phyloP scores from a whole-genome alignment of 108 stramenopile species.

The Cyclotella choctawhatcheeana region DNA sequence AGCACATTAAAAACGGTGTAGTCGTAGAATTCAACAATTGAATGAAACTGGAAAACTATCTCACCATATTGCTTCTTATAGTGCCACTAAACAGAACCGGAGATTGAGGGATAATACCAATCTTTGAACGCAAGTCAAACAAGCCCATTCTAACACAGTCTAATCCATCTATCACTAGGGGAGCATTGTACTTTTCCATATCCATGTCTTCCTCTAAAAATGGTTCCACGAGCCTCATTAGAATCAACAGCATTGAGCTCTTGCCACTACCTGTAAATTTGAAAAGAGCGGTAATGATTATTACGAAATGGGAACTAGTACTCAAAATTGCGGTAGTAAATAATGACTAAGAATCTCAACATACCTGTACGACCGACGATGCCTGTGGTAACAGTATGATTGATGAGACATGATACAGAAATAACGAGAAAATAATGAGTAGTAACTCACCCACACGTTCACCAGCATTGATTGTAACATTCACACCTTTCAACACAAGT shows the following conservation, averaged over 20 bases:
- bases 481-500: slow-evolving; percentile 87
- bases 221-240: slow-evolving; percentile 92
- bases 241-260: slow-evolving; percentile 64
- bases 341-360: slow-evolving; percentile 3
- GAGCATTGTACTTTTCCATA: slow-evolving; percentile 51
- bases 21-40: background rate
- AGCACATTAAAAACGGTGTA: too few species aligned
- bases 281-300: slow-evolving; percentile 65
- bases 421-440: too few species aligned
- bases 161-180: slow-evolving; percentile 87
- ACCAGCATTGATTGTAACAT: slow-evolving; percentile 80
- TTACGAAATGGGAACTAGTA: background rate
- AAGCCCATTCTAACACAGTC: slow-evolving; percentile 88
- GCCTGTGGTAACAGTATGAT: too few species aligned
- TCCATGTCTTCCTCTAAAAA: slow-evolving; percentile 34
- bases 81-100: slow-evolving; percentile 93
- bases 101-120: slow-evolving; percentile 96
- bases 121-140: slow-evolving; percentile 71
- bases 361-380: slow-evolving; percentile 87
- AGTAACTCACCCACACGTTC: slow-evolving; percentile 74
- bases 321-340: background rate
- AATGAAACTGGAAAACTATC: background rate
- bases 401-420: too few species aligned
- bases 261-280: slow-evolving; percentile 86
- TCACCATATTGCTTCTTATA: slow-evolving; percentile 78